Percentiles rank a stretch among this genome's conserved stretches.
phyloP scores from a whole-genome alignment of 371 early-diverging fungal genomes.

The Mucor velutinosus region DNA sequence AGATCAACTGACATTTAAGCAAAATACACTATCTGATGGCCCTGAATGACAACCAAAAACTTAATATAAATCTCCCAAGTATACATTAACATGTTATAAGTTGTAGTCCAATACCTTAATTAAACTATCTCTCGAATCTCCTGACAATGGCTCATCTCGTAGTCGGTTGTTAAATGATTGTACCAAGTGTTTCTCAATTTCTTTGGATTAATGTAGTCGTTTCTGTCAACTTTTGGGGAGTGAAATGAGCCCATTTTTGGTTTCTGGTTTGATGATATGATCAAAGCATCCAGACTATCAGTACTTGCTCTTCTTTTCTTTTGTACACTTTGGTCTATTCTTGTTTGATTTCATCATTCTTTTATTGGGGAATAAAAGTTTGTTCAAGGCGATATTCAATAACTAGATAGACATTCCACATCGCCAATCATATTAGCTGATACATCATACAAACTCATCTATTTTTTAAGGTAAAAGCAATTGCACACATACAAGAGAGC shows the following conservation, averaged over 20 bases:
- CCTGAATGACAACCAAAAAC: not conserved
- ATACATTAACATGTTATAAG: not conserved
- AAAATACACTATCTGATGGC: not conserved
- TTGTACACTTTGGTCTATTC: not conserved
- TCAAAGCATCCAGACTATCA: not conserved
- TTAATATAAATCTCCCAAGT: not conserved
- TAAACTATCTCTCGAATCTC: not conserved
- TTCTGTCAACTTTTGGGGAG: conserved; percentile 24
- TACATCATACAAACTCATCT: conserved; percentile 4
- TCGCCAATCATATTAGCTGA: not conserved
- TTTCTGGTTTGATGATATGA: not conserved
- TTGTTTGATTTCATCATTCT: conserved; percentile 1
- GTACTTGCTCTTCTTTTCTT: conserved; percentile 6
- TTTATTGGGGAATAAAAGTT: conserved; percentile 23
- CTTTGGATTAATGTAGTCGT: not conserved
- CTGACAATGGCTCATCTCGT: not conserved
- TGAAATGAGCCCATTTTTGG: conserved; percentile 1
- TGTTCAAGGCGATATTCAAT: not conserved
- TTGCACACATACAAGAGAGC: not conserved
- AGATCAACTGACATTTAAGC: not conserved
- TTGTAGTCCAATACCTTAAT: not conserved
- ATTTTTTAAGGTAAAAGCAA: not conserved
- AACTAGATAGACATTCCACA: not conserved
- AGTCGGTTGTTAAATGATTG: not conserved
- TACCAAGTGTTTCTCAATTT: conserved; percentile 5